These are phyloP conservation scores for Collybia sordida DNA, from an alignment of 768 basidiomycete species.

Conservation along the genomic window DNA sequence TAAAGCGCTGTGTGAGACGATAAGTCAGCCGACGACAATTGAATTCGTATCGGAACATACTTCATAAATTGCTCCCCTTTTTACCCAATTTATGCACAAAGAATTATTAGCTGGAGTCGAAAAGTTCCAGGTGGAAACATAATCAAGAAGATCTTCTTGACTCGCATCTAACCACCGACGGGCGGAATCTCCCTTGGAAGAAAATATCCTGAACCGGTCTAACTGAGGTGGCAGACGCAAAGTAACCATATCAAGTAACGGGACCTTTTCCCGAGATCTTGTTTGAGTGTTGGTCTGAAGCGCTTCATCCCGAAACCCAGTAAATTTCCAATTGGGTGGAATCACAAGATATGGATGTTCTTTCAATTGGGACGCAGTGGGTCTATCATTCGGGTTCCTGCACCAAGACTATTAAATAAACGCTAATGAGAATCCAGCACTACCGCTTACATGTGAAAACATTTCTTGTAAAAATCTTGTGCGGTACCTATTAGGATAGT, in stretches of 20 bases:
- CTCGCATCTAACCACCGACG: too few relatives aligned
- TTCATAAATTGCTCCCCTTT: too few relatives aligned
- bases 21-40: too few relatives aligned
- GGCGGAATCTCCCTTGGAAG: too few relatives aligned
- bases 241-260: too few relatives aligned
- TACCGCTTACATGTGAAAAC: slow-evolving; percentile 76
- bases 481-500: slow-evolving; percentile 69
- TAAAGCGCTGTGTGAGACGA: too few relatives aligned
- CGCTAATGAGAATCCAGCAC: slow-evolving; percentile 2
- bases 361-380: slow-evolving; percentile 71
- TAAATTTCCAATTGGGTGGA: slow-evolving; percentile 71
- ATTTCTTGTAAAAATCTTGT: slow-evolving; percentile 80
- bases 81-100: too few relatives aligned
- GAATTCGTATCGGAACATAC: too few relatives aligned
- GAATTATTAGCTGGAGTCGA: too few relatives aligned
- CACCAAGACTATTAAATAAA: slow-evolving; percentile 4
- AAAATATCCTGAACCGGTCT: not conserved
- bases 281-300: slow-evolving; percentile 8
- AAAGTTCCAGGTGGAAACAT: too few relatives aligned
- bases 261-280: too few relatives aligned
- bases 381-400: slow-evolving; percentile 80
- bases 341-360: slow-evolving; percentile 74
- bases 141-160: too few relatives aligned
- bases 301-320: slow-evolving; percentile 36
- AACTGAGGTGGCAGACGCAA: not conserved